phyloP scores from a whole-genome alignment of 352 stramenopile genomes.

The Phytophthora melonis region DNA sequence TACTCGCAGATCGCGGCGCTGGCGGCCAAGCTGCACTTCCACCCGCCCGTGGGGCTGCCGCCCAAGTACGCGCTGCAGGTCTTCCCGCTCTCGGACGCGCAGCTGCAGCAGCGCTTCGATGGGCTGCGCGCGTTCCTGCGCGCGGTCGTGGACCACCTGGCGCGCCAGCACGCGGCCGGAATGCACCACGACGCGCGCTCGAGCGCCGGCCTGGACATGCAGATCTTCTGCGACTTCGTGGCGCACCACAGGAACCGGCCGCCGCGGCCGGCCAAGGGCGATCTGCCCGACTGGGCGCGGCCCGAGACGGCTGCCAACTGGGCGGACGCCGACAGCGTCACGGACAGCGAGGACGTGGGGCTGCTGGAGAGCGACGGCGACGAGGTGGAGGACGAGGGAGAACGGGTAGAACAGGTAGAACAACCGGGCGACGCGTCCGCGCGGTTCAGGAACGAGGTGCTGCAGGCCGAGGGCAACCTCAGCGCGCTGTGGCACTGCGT shows the following conservation, averaged over 20 bases:
- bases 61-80: constrained; percentile 86
- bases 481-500: constrained; percentile 84
- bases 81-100: constrained; percentile 69
- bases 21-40: constrained; percentile 71
- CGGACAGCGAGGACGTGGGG: constrained; percentile 71
- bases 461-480: constrained; percentile 77
- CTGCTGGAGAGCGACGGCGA: constrained; percentile 44
- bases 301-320: constrained; percentile 44
- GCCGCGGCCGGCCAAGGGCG: constrained; percentile 49
- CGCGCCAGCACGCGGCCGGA: constrained; percentile 55
- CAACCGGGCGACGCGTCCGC: constrained; percentile 40
- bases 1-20: constrained; percentile 82
- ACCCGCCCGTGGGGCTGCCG: constrained; percentile 71
- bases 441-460: constrained; percentile 74
- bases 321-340: constrained; percentile 66
- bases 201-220: constrained; percentile 77
- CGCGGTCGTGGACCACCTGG: constrained; percentile 59
- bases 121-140: constrained; percentile 65
- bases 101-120: constrained; percentile 77
- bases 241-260: constrained; percentile 72
- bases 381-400: constrained; percentile 14
- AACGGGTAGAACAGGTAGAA: constrained; percentile 1
- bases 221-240: constrained; percentile 87
- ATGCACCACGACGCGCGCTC: constrained; percentile 72
- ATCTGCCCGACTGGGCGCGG: constrained; percentile 69